Percentiles rank a stretch among this genome's conserved stretches.
Evolutionary conservation across 352 stramenopile species (phyloP).

Genomic region (Phytophthora parvispora): DNA sequence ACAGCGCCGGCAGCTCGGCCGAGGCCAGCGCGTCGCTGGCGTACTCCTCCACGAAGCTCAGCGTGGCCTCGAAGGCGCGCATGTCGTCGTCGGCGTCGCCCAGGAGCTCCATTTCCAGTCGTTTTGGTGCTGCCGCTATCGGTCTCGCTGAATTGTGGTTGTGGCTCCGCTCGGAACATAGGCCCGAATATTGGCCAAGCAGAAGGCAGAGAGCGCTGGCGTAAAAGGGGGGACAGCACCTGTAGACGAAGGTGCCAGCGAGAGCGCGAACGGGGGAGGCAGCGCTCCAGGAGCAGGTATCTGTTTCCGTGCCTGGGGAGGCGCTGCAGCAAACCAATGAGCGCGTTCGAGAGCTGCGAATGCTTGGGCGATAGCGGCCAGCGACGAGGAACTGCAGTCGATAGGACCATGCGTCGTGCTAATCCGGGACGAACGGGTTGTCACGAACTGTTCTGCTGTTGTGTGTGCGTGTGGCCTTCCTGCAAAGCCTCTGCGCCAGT

Average conservation of each 20-base stretch:
- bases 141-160: constrained; percentile 24
- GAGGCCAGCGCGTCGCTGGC: constrained; percentile 20
- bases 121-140: constrained; percentile 11
- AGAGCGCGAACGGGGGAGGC: too few relatives aligned
- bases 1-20: constrained; percentile 17
- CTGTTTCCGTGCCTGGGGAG: too few relatives aligned
- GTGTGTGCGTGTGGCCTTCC: too few relatives aligned
- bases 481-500: too few relatives aligned
- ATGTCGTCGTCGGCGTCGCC: constrained; percentile 29
- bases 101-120: constrained; percentile 34
- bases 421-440: too few relatives aligned
- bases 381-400: too few relatives aligned
- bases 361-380: too few relatives aligned
- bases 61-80: constrained; percentile 35
- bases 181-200: constrained; percentile 2
- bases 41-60: constrained; percentile 44
- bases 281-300: too few relatives aligned
- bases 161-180: neutral
- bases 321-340: too few relatives aligned
- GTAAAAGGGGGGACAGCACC: neutral
- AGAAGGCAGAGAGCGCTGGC: constrained; percentile 1
- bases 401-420: too few relatives aligned
- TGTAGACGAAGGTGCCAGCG: constrained; percentile 5
- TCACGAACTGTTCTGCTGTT: too few relatives aligned
- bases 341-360: too few relatives aligned